These are phyloP conservation scores for Senna tora DNA, from an alignment of 306 rosid genomes.

Conservation along the genomic window DNA sequence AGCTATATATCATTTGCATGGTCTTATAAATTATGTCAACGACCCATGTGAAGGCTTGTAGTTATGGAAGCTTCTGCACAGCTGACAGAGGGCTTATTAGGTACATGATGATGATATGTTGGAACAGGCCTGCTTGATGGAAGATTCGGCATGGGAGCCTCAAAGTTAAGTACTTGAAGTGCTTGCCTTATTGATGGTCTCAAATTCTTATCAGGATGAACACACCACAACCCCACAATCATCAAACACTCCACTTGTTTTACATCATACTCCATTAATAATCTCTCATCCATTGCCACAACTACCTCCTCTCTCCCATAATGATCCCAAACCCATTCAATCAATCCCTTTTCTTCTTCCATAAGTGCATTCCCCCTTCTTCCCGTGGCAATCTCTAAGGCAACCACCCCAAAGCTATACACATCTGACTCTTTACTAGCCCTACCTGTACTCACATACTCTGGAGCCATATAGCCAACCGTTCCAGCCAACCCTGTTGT, in stretches of 20 bases:
- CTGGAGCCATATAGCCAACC: conserved; percentile 37
- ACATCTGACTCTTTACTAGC: conserved; percentile 31
- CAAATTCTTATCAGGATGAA: conserved; percentile 39
- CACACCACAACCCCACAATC: conserved; percentile 40
- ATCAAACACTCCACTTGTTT: conserved; percentile 21
- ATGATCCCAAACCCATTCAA: conserved; percentile 30
- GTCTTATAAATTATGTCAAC: no score
- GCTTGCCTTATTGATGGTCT: conserved; percentile 46
- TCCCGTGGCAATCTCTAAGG: conserved; percentile 24
- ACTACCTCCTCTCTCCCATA: conserved; percentile 17
- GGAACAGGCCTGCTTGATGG: conserved; percentile 36
- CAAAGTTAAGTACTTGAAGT: conserved; percentile 43
- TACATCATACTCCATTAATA: background rate
- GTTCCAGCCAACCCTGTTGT: conserved; percentile 29
- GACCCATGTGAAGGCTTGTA: conserved; percentile 36
- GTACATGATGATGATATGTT: conserved; percentile 15
- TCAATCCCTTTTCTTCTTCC: background rate
- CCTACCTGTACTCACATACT: conserved; percentile 17
- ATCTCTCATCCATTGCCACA: background rate
- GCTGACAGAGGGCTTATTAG: conserved; percentile 2
- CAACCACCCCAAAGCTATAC: conserved; percentile 34
- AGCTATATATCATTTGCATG: no score
- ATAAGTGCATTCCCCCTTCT: background rate
- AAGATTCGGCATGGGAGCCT: conserved; percentile 38
- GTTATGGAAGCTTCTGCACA: conserved; percentile 30